Evolutionary conservation across 345 rosid species (phyloP).

Genomic region (Lumnitzera racemosa): DNA sequence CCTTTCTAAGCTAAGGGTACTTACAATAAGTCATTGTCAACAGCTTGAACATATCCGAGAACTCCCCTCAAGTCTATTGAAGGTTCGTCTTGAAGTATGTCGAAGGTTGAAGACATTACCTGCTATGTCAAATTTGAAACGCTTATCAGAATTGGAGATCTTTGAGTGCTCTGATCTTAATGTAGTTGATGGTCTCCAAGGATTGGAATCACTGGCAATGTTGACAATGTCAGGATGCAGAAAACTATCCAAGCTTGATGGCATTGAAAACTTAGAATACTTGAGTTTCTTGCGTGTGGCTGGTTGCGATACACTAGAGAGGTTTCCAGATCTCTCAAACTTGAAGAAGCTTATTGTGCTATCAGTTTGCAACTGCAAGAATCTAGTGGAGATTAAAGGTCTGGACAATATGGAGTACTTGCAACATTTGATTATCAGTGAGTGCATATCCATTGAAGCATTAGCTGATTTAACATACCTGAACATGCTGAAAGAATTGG

Average conservation of each 20-base stretch:
- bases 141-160: slow-evolving; percentile 13
- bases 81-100: no score
- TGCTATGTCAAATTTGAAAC: slow-evolving; percentile 8
- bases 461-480: slow-evolving; percentile 3
- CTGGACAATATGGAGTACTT: slow-evolving; percentile 12
- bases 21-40: no score
- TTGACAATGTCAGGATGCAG: slow-evolving; percentile 12
- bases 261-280: slow-evolving; percentile 14
- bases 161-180: slow-evolving; percentile 11
- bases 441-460: slow-evolving; percentile 10
- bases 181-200: slow-evolving; percentile 13
- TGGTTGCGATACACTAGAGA: slow-evolving; percentile 12
- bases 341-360: slow-evolving; percentile 14
- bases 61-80: no score
- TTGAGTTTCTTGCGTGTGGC: slow-evolving; percentile 10
- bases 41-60: no score
- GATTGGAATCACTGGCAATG: slow-evolving; percentile 13
- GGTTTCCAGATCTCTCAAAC: slow-evolving; percentile 15
- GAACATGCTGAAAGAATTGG: slow-evolving; percentile 11
- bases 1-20: no score
- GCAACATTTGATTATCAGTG: slow-evolving; percentile 13
- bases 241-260: slow-evolving; percentile 11
- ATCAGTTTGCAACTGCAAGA: slow-evolving; percentile 12
- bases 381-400: slow-evolving; percentile 12
- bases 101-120: no score